Evolutionary conservation across 2,329 filamentous ascomycete species (phyloP).

Genomic region (Tolypocladium capitatum): DNA sequence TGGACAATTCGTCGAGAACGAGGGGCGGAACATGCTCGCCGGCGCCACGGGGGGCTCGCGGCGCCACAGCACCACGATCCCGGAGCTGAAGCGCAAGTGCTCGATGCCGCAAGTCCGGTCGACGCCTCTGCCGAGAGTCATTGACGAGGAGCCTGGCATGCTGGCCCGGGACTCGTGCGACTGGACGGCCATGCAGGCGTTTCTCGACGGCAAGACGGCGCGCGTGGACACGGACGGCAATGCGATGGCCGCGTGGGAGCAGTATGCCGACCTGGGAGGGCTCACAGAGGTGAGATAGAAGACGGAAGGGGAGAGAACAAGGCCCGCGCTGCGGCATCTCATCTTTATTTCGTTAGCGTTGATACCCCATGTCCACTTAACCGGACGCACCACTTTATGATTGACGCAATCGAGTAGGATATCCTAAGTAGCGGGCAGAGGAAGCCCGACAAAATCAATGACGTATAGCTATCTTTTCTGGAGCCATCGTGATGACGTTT

Average conservation of each 20-base stretch:
- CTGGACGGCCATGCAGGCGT: constrained; percentile 23
- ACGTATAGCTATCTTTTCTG: not conserved
- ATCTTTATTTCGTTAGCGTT: constrained; percentile 4
- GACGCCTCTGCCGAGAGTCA: constrained; percentile 7
- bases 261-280: constrained; percentile 32
- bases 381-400: not conserved
- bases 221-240: constrained; percentile 9
- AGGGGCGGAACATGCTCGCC: constrained; percentile 7
- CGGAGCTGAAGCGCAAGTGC: constrained; percentile 11
- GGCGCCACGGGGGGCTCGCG: constrained; percentile 2
- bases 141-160: constrained; percentile 14
- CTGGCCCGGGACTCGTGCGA: constrained; percentile 17
- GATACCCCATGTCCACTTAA: constrained; percentile 6
- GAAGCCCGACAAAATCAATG: not conserved
- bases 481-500: not conserved
- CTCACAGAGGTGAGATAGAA: constrained; percentile 23
- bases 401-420: not conserved
- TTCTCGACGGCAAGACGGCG: constrained; percentile 15
- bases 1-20: constrained; percentile 11
- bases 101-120: constrained; percentile 7
- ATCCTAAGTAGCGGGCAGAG: not conserved
- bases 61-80: constrained; percentile 12
- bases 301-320: not conserved
- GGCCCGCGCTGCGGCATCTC: not conserved
- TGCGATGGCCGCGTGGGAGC: constrained; percentile 27